These are phyloP conservation scores for Tolypocladium endophyticum DNA, from an alignment of 2,329 filamentous ascomycete genomes.

Conservation along the genomic window DNA sequence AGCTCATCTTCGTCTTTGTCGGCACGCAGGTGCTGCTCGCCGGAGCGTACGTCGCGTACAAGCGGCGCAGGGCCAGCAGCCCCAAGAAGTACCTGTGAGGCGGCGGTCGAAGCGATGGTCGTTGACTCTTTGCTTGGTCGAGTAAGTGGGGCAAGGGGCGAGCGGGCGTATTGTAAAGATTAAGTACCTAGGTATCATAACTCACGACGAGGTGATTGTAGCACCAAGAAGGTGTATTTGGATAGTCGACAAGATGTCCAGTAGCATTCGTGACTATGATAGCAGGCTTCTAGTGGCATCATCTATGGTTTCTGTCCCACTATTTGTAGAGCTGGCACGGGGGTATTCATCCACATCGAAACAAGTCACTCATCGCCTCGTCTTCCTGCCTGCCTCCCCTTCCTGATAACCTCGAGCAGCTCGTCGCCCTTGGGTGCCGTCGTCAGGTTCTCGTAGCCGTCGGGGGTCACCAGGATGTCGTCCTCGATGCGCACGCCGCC, in stretches of 20 bases:
- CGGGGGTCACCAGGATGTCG: conserved; percentile 68
- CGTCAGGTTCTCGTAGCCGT: conserved; percentile 76
- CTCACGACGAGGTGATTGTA: background rate
- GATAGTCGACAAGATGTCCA: background rate
- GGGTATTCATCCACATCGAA: background rate
- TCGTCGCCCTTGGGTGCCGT: conserved; percentile 67
- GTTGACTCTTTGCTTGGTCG: background rate
- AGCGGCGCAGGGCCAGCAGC: conserved; percentile 60
- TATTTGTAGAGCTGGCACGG: background rate
- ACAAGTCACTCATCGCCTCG: background rate
- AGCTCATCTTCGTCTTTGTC: conserved; percentile 59
- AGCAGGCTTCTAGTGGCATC: background rate
- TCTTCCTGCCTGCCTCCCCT: conserved; percentile 2
- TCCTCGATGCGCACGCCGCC: conserved; percentile 93
- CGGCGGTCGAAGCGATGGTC: conserved; percentile 36
- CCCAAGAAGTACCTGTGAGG: conserved; percentile 85
- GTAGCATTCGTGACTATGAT: background rate
- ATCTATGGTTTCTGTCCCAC: background rate
- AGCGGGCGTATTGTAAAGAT: background rate
- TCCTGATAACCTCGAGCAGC: conserved; percentile 51
- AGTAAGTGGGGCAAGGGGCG: background rate
- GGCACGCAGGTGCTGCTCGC: conserved; percentile 64
- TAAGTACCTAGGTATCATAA: background rate
- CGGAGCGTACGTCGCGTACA: conserved; percentile 64
- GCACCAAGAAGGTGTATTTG: background rate